Percentiles rank a stretch among this genome's conserved stretches.
Conservation (phyloP, 257 asterid species). For the Solanum phureja region DNA sequence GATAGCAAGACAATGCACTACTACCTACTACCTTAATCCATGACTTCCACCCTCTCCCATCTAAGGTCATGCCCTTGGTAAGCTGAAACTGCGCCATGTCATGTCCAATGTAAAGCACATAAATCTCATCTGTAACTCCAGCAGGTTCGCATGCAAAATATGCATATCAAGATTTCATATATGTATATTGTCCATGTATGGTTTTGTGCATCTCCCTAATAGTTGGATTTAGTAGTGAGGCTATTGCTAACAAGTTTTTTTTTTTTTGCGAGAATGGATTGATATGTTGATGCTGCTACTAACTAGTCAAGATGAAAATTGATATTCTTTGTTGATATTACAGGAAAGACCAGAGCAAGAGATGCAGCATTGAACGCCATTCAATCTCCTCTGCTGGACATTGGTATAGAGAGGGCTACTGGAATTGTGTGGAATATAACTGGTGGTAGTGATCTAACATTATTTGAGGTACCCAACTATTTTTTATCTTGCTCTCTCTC, state of each 20-base stretch:
- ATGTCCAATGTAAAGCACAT: neutral
- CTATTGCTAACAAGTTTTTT: neutral
- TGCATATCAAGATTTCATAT: neutral
- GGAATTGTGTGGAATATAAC: slow-evolving; percentile 98
- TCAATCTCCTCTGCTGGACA: slow-evolving; percentile 83
- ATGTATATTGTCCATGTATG: neutral
- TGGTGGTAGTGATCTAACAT: slow-evolving; percentile 85
- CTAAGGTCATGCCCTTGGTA: neutral
- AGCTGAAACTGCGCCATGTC: neutral
- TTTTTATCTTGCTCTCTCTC: slow-evolving; percentile 1
- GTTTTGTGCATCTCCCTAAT: neutral
- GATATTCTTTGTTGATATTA: slow-evolving; percentile 5
- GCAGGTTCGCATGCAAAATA: neutral
- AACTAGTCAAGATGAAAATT: neutral
- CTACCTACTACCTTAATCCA: neutral
- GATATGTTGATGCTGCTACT: neutral
- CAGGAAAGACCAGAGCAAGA: slow-evolving; percentile 93
- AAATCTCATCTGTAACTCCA: neutral
- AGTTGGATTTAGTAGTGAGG: neutral
- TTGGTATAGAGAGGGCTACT: slow-evolving; percentile 91
- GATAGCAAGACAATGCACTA: neutral
- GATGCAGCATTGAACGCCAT: slow-evolving; percentile 90
- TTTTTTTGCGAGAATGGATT: neutral
- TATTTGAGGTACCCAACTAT: slow-evolving; percentile 59
- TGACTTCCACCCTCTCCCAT: neutral